These are phyloP conservation scores for Paraurostyla sp. DNA, from an alignment of 73 alveolate species.

Conservation along the genomic window DNA sequence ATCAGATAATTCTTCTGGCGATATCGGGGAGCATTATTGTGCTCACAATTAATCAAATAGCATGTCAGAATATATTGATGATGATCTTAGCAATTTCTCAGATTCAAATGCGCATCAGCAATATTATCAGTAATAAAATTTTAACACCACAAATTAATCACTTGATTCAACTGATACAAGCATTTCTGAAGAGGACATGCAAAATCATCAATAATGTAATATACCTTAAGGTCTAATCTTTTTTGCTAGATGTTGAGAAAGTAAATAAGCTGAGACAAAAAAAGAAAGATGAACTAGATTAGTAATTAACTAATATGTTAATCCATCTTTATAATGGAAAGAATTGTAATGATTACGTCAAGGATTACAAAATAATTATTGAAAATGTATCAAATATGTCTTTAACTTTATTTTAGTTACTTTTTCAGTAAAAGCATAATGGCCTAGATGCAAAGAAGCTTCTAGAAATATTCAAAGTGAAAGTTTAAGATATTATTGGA, in stretches of 20 bases:
- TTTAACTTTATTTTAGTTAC: background rate
- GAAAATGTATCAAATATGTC: constrained; percentile 20
- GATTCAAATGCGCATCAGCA: too few species aligned
- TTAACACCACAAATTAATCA: background rate
- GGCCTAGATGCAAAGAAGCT: background rate
- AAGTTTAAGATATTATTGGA: constrained; percentile 15
- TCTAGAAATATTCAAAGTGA: constrained; percentile 1
- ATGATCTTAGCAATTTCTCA: too few species aligned
- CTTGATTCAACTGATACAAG: background rate
- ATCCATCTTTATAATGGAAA: constrained; percentile 58
- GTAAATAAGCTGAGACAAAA: background rate
- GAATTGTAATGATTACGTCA: background rate
- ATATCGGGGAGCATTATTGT: too few species aligned
- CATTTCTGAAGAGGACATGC: background rate
- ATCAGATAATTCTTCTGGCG: background rate
- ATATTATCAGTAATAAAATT: background rate
- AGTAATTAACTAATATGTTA: constrained; percentile 34
- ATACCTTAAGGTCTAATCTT: background rate
- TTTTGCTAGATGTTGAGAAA: constrained; percentile 14
- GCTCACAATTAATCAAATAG: too few species aligned
- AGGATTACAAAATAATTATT: constrained; percentile 33
- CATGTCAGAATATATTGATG: too few species aligned
- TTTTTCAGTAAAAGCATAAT: background rate
- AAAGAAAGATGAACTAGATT: constrained; percentile 43
- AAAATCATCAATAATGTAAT: background rate